phyloP scores from a whole-genome alignment of 1,139 yeast genomes.

The Suhomyces wounanorum region DNA sequence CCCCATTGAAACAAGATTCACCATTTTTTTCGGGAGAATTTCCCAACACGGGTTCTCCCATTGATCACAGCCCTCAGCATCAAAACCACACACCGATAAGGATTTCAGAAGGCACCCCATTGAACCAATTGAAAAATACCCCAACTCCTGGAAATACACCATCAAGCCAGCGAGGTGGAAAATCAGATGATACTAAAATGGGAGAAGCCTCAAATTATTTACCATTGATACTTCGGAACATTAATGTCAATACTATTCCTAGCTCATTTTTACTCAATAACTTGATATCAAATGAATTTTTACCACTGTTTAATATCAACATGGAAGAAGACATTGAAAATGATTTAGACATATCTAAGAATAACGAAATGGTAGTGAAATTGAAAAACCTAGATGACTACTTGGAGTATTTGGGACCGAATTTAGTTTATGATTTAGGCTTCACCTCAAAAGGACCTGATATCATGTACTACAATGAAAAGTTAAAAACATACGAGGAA shows the following conservation, averaged over 20 bases:
- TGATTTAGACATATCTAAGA: constrained; percentile 34
- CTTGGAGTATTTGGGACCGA: constrained; percentile 35
- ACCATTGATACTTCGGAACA: constrained; percentile 63
- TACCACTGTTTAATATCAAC: constrained; percentile 34
- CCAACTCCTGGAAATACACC: constrained; percentile 9
- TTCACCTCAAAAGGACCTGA: constrained; percentile 22
- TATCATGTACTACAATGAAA: constrained; percentile 13
- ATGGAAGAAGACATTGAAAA: constrained; percentile 38
- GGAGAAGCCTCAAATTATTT: constrained; percentile 54
- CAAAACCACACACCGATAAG: constrained; percentile 10
- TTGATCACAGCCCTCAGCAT: constrained; percentile 21
- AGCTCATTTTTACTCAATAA: constrained; percentile 44
- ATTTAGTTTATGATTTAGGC: constrained; percentile 42
- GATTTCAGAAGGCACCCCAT: constrained; percentile 2
- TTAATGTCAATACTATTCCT: constrained; percentile 64
- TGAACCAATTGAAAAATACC: constrained; percentile 3
- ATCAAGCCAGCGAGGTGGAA: constrained; percentile 7
- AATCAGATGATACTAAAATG: constrained; percentile 13
- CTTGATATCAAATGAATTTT: constrained; percentile 15
- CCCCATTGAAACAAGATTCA: constrained; percentile 28
- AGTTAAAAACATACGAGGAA: neutral
- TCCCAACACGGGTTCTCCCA: constrained; percentile 23
- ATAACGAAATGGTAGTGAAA: constrained; percentile 34
- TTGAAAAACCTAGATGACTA: constrained; percentile 34
- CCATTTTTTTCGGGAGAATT: constrained; percentile 30